Evolutionary conservation across 2,329 filamentous ascomycete species (phyloP).

Genomic region (Lecanicillium sp.): DNA sequence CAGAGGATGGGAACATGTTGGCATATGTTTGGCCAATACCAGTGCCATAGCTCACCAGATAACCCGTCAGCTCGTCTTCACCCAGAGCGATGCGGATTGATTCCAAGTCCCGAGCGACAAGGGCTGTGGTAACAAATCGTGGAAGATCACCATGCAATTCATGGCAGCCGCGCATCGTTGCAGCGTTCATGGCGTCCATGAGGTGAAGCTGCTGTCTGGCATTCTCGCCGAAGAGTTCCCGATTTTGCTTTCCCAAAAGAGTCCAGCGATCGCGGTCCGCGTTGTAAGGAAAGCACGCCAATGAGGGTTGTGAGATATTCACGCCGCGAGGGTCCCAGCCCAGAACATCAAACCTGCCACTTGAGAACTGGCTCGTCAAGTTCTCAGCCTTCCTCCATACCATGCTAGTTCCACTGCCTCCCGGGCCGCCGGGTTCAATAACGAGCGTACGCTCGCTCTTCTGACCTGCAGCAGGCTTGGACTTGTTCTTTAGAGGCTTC

Average conservation of each 20-base stretch:
- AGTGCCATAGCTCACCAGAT: constrained; percentile 43
- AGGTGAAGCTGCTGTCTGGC: constrained; percentile 30
- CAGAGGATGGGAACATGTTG: constrained; percentile 39
- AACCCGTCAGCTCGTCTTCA: constrained; percentile 39
- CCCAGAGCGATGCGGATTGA: constrained; percentile 35
- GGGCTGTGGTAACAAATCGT: constrained; percentile 36
- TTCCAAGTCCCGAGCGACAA: constrained; percentile 40
- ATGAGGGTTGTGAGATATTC: constrained; percentile 35
- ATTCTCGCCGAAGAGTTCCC: constrained; percentile 20
- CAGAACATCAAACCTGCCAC: constrained; percentile 35
- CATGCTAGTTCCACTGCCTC: constrained; percentile 36
- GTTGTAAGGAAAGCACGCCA: constrained; percentile 37
- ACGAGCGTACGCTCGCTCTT: constrained; percentile 40
- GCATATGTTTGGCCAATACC: constrained; percentile 44
- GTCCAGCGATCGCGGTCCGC: constrained; percentile 38
- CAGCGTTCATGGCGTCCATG: constrained; percentile 37
- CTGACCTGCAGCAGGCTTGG: constrained; percentile 14
- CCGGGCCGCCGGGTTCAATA: constrained; percentile 42
- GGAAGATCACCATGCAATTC: constrained; percentile 34
- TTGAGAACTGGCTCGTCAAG: constrained; percentile 32
- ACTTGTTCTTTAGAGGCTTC: constrained; percentile 14
- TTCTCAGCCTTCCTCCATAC: constrained; percentile 28
- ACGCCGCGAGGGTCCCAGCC: constrained; percentile 49
- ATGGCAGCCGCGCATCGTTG: constrained; percentile 33
- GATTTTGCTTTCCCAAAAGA: constrained; percentile 28